Base-by-base conservation (phyloP, 768 basidiomycete species). In the Tubosaeta sp. region DNA sequence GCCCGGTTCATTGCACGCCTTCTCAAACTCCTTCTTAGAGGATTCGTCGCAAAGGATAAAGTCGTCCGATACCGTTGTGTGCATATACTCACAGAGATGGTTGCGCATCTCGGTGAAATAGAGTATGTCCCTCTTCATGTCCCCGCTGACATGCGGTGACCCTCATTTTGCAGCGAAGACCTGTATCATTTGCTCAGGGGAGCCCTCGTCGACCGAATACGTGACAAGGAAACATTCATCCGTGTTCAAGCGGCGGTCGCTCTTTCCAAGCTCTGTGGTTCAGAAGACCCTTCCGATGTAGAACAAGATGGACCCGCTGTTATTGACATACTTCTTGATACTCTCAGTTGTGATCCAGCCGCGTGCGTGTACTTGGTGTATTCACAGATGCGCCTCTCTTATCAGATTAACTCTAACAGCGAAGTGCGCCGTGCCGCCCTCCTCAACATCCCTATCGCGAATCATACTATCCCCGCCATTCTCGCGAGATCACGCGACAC, bases 11-110 rank as follows among this genome's bases (percentile, higher is more conserved):
- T 86, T 2, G 69, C 79, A 4, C 76, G 80, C 35, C 70, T 93
- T 8, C 71, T 94, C 38, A 78, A 78, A 43, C 90, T 83, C 61
- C 76, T 95, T 25, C 71, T 93, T 52, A 77, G 77, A 51, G 94
- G 92, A 3, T 91, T 92, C 67, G 59, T 73, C 16, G 85, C 92
- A 4, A 95, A 93, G 66, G 91, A 95, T 71, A 97, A 94, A 70
- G 76, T 75, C 38, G 84, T 90, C 34, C 80, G 94, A 6, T 95
- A 84, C 63, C 83, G 94, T 18, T 84, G 83, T 29, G 73, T 90
- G 2, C 85, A 88, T 47, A 70, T 83, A n/a, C 77, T 90, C 13
- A 81, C 87, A 0, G 84, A 88, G 59, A 85, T 93, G 77, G 81
- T 95, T 12, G 78, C 81, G 1, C 80, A 84, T 49, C 72, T 96